Base-by-base conservation (phyloP, 1,284 basidiomycete species). In the Sphagnurus paluster region DNA sequence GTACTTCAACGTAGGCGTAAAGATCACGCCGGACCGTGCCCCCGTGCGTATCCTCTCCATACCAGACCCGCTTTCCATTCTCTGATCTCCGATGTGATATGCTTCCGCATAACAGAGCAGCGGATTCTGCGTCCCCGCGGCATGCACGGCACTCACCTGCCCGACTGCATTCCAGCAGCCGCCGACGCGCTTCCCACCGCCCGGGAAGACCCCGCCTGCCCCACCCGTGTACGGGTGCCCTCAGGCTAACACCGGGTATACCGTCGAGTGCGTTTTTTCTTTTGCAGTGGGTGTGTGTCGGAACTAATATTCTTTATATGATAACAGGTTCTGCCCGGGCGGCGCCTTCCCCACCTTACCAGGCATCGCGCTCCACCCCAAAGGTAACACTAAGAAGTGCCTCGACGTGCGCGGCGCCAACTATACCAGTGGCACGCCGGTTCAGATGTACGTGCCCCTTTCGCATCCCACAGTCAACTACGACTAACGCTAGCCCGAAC, bases 401-500 rank as follows among this genome's bases (percentile, higher is more conserved):
- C 42, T 65, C n/a, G 62, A 64, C 28, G 59, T 65, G 6, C 57
- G 59, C 16, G 61, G 53, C 2, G 54, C 55, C 5, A 46, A 49
- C 11, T 59, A 50, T n/a, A 51, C 42, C n/a, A 58, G 63, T 29
- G 62, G 62, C 7, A 65, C 63, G 5, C 54, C 57, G 3, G 63
- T 65, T n/a, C 49, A 54, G 35, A 51, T 54, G 53, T 54, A 42
- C 20, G 53, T 39, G 0, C 11, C 14, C 23, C n/a, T n/a, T n/a
- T n/a, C n/a, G n/a, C n/a, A n/a, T n/a, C n/a, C n/a, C n/a, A n/a
- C n/a, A n/a, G n/a, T n/a, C n/a, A n/a, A n/a, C n/a, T n/a, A n/a
- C n/a, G n/a, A n/a, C n/a, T n/a, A n/a, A n/a, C 23, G 37, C 21
- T 11, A 30, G 23, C 21, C 19, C 14, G 17, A 4, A 3, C 6